Evolutionary conservation across 306 rosid genomes (phyloP), one percentile per base, ranked within the genome.

Genomic region (Malus fusca): DNA sequence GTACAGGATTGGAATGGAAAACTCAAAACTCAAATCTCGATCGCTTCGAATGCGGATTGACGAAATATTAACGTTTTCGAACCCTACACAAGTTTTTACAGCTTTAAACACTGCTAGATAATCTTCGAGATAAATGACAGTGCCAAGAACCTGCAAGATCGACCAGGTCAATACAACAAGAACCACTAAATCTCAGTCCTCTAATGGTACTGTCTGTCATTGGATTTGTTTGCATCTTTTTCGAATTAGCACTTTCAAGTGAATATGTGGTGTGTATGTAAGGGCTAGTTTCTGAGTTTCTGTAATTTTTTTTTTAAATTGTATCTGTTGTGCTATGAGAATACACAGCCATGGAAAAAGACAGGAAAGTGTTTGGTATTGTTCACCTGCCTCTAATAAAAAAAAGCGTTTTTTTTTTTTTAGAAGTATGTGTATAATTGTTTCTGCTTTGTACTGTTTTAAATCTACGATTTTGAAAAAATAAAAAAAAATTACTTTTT

Each of bases 321-420:
- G 42, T 1, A 37, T 37, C 2, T 2, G 2, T 6, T 7, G 10
- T 37, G 42, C 0, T 37, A 2, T 37, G 10, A 37, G 42, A 37
- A 37, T 37, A 37, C 40, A 35, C 9, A 37, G 2, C 0, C 2
- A 37, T 7, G 9, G 10, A 37, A 0, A 7, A 7, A 37, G 10
- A 7, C 0, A 37, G 42, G 42, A 0, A 37, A 37, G 0, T 37
- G 42, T 37, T 37, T 7, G 0, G 9, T 37, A 37, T 35, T 35
- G 0, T 7, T 35, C 10, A 37, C 42, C 9, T 7, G 9, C 42
- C 2, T 37, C 7, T 37, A 5, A 7, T 37, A 37, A 37, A 1
- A 37, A 37, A 37, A 35, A 37, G 0, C 0, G 0, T 0, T 6
- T 6, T 37, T 35, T 33, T 33, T 30, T 0, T 33, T 33, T 5